Evolutionary conservation across 306 rosid genomes (phyloP), one percentile per base, ranked within the genome.

Genomic region (Quercus suber): DNA sequence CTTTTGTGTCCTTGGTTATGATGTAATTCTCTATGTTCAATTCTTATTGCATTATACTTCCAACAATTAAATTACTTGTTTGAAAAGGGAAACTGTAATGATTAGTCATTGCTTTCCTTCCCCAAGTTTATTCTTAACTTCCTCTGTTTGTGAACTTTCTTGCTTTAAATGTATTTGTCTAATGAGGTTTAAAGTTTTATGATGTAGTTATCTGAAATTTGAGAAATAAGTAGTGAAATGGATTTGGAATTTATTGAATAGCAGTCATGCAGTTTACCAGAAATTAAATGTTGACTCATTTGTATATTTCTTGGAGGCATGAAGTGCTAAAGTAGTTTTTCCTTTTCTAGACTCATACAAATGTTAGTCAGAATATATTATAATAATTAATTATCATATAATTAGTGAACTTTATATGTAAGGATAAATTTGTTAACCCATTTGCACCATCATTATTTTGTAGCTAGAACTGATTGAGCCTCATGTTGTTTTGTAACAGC

Each of bases 1-100:
- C 41, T 91, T 88, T 89, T 60, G 77, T 59, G 99, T 94, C 71
- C 30, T 52, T 80, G 99, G 99, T 84, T 94, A 77, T 83, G 99
- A 94, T 75, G 99, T 94, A 94, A 94, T 85, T 83, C 25, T 82
- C 82, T 55, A 27, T 52, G 65, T 70, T 80, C 41, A 80, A 78
- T 64, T 71, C 82, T 73, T 79, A 33, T 79, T 33, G 25, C 30
- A 53, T 81, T 81, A 33, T 57, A 43, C 70, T 25, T 74, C 35
- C 35, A 37, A 71, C 30, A n/a, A 76, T 33, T 67, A 18, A 71
- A 59, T 69, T 69, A 45, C 5, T 61, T 73, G 11, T 17, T 75
- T 84, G 23, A 30, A 69, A 51, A 23, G 3, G 23, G 41, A 49
- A 70, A 55, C 31, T 51, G 64, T 64, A 78, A 77, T 52, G 41